Evolutionary conservation across 768 basidiomycete genomes (phyloP), one percentile per base, ranked within the genome.

Genomic region (Pisolithus sp.): DNA sequence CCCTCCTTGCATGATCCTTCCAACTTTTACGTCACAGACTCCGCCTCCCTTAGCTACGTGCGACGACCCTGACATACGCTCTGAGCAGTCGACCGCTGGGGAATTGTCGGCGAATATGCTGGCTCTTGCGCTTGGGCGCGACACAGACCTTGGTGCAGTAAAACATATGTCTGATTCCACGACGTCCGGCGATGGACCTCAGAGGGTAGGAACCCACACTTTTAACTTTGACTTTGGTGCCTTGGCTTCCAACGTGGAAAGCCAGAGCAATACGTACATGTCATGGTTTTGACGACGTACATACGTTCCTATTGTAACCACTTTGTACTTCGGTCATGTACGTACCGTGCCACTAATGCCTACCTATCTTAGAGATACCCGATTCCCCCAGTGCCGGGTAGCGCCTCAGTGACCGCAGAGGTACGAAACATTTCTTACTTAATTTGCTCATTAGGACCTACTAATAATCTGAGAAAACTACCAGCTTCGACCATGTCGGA

Each of bases 191-290:
- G 54, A 54, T 28, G 68, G 66, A 40, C 56, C 57, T 0, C 66
- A 69, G 46, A 65, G 82, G 34, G 75, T 84, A 37, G 75, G 73
- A 40, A 76, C 76, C 56, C 75, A 79, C 50, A 74, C 73, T 31
- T 79, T 80, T 57, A 82, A 83, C 63, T 79, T 83, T 59, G 82
- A 83, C 53, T 73, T 81, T 58, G 82, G 82, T 5, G 81, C 79
- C 20, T 60, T 84, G 54, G 77, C 73, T 26, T 71, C 73, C 43
- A 75, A 78, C 43, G 67, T 80, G 53, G 79, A 78, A 57, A 81
- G 77, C 57, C 82, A 80, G 34, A 79, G 78, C 51, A 68, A 69
- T 49, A 68, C 66, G 36, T 83, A 81, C 61, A 83, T 84, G 82
- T 80, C 81, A 21, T 84, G 82, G 82, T 84, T 84, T 59, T 83